Evolutionary conservation across 2,329 filamentous ascomycete genomes (phyloP), one percentile per base, ranked within the genome.

Genomic region (Xylaria sp.): DNA sequence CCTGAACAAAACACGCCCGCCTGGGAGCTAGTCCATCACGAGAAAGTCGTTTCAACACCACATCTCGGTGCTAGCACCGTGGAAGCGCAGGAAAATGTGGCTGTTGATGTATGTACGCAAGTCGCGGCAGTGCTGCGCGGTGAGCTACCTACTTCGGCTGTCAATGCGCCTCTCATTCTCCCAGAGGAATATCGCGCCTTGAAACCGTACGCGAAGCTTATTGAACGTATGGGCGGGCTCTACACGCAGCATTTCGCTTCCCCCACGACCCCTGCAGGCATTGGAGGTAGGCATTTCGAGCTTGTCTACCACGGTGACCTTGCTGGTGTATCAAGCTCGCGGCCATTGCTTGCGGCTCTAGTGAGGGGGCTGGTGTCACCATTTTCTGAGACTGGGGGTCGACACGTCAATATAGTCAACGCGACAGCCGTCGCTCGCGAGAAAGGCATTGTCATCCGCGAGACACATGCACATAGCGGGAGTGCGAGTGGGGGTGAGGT

Each of bases 61-160:
- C 93, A 96, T 78, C 84, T 96, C 0, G 92, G 92, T 7, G 93
- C 93, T 0, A 93, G 90, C 0, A 96, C 93, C 0, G 86, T 92
- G 40, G 93, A 96, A 83, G 93, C 93, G 0, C 92, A 96, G 78
- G 92, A 95, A 76, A 94, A 94, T 69, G 92, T 94, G 3, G 92
- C 90, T 1, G 87, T 94, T 70, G 93, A 95, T 74, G 93, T 95
- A 9, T 95, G 92, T 79, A 90, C 90, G 40, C 92, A 96, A 80
- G 91, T 94, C 13, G 84, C 92, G 0, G 87, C 90, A 66, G 93
- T 95, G 49, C 83, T 96, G 2, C 83, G 85, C 0, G 92, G 92
- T 3, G 90, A 91, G 0, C 83, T 94, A 1, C 92, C 93, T 0
- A 92, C 91, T 1, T 89, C 87, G 23, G 92, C 92, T 5, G 92